Conservation (phyloP, 1,284 basidiomycete species). For the Malassezia cuniculi region DNA sequence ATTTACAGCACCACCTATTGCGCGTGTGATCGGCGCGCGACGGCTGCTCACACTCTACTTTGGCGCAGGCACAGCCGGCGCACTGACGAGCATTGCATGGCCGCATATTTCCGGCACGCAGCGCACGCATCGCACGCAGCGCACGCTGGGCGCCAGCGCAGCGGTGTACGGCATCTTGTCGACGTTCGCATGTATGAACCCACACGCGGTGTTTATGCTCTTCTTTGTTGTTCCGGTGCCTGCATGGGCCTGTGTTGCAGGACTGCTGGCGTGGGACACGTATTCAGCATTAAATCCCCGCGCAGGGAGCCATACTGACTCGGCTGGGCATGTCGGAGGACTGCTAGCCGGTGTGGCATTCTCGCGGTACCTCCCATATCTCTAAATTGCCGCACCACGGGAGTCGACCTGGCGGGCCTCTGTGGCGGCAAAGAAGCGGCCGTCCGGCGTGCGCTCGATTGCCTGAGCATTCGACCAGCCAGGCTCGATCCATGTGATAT, state of each 20-base stretch:
- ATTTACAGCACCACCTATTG: conserved; percentile 62
- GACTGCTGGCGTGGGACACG: conserved; percentile 61
- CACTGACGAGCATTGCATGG: conserved; percentile 43
- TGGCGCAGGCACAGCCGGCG: conserved; percentile 46
- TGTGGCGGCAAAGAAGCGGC: conserved; percentile 20
- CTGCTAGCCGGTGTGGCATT: conserved; percentile 54
- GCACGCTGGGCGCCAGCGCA: conserved; percentile 21
- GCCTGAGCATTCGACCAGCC: conserved; percentile 32
- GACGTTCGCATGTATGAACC: conserved; percentile 59
- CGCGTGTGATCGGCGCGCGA: conserved; percentile 58
- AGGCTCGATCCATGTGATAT: conserved; percentile 28
- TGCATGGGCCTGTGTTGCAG: conserved; percentile 64
- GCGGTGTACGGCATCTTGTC: conserved; percentile 58
- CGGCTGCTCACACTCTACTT: conserved; percentile 66
- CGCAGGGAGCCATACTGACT: conserved; percentile 50
- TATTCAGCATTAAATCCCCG: conserved; percentile 50
- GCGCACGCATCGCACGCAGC: not conserved
- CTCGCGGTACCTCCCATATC: conserved; percentile 10
- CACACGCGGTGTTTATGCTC: conserved; percentile 58
- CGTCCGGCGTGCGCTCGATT: conserved; percentile 19
- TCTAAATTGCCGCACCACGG: conserved; percentile 22
- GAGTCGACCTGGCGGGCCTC: conserved; percentile 34
- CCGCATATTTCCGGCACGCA: conserved; percentile 7
- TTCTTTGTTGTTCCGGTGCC: conserved; percentile 65
- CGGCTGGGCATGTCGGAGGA: conserved; percentile 67